Base-by-base conservation (phyloP, 2,329 filamentous ascomycete genomes). In the Thelonectria discophora region DNA sequence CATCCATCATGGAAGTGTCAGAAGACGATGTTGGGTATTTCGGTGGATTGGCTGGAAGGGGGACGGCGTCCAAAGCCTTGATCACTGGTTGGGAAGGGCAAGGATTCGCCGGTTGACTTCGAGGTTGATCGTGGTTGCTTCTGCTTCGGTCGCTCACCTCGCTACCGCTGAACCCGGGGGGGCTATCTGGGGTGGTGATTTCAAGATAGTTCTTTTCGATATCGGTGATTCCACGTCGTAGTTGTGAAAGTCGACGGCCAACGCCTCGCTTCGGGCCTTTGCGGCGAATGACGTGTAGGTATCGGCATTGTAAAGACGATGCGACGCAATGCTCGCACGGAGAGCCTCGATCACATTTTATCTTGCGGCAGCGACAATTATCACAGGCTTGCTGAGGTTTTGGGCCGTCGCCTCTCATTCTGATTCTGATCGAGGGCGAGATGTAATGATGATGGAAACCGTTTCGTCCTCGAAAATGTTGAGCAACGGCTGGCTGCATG, bases 301-400 rank as follows among this genome's bases (percentile, higher is more conserved):
- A 75, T 27, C 70, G 68, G 42, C 73, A 75, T 24, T 58, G 68
- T 49, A 75, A 64, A n/a, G 67, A 62, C 3, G 66, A 66, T 27
- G 64, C 53, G 52, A 67, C 58, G 65, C 73, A 75, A 48, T 71
- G 73, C 56, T 63, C 69, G 52, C 73, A 75, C 8, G 73, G 74
- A 24, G 68, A 46, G 2, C 67, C 71, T 12, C 74, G 72, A 57
- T 76, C 74, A 53, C 74, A 76, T 55, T 74, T 76, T 52, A 75
- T 72, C 56, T 76, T 76, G 55, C 74, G 69, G 47, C 69, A 74
- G 42, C 72, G 72, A 42, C 72, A 74, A 57, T 69, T 74, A 47
- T 74, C 72, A 60, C 72, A 74, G 7, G 72, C 71, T 48, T 74
- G 72, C 27, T 58, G 42, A 11, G 65, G 58, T 37, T 61, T 62